Conservation (phyloP, 768 basidiomycete genomes). For the Boletus pseudopeckii region DNA sequence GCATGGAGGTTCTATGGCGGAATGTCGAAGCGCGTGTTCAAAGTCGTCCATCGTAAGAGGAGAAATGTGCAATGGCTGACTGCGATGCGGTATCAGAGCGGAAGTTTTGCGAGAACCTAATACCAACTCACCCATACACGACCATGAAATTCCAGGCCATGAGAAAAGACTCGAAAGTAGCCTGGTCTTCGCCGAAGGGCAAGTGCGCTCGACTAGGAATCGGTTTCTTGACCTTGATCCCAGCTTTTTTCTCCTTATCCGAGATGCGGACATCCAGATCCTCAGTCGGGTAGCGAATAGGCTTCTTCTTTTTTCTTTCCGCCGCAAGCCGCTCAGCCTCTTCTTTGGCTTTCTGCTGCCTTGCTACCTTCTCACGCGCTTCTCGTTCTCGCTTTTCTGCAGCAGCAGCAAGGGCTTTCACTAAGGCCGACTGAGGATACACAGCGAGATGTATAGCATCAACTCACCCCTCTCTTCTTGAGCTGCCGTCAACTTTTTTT, state of each 20-base stretch:
- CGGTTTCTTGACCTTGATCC: slow-evolving; percentile 66
- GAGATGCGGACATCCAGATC: slow-evolving; percentile 79
- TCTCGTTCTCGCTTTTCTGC: slow-evolving; percentile 70
- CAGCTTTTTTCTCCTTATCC: slow-evolving; percentile 81
- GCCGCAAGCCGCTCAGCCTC: slow-evolving; percentile 69
- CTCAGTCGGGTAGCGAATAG: slow-evolving; percentile 89
- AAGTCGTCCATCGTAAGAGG: slow-evolving; percentile 91
- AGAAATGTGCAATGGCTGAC: slow-evolving; percentile 84
- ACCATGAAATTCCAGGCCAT: slow-evolving; percentile 94
- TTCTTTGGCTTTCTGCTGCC: slow-evolving; percentile 59
- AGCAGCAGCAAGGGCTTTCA: slow-evolving; percentile 31
- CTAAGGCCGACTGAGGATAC: slow-evolving; percentile 16
- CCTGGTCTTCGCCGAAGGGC: slow-evolving; percentile 64
- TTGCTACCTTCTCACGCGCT: slow-evolving; percentile 65
- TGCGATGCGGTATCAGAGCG: slow-evolving; percentile 31
- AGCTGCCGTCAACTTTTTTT: slow-evolving; percentile 70
- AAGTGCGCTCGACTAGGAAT: slow-evolving; percentile 56
- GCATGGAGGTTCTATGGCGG: slow-evolving; percentile 64
- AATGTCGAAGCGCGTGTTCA: slow-evolving; percentile 82
- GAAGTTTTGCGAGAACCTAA: background rate
- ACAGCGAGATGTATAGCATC: background rate
- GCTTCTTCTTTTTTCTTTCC: slow-evolving; percentile 86
- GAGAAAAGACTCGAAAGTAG: slow-evolving; percentile 78
- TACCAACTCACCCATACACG: slow-evolving; percentile 75
- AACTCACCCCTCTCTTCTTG: slow-evolving; percentile 70